Percentiles rank a stretch among this genome's conserved stretches.
These are phyloP conservation scores for Rhodotorula diobovata DNA, from an alignment of 768 basidiomycete genomes.

Conservation along the genomic window DNA sequence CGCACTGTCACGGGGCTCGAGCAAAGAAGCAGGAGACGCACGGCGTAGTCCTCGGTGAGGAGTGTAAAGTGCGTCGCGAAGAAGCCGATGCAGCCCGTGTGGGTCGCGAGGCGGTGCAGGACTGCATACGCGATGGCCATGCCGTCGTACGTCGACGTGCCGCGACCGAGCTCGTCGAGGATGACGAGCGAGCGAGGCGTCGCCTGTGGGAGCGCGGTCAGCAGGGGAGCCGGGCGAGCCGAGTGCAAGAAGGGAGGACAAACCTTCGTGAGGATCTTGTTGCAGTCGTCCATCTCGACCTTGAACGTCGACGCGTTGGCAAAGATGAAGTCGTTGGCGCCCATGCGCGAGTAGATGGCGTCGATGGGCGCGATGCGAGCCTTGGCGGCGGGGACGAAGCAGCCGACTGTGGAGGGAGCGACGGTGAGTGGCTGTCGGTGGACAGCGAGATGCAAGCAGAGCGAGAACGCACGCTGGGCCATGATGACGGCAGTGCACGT, in stretches of 20 bases:
- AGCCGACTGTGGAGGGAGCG: slow-evolving; percentile 82
- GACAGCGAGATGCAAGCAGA: background rate
- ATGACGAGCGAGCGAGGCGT: slow-evolving; percentile 92
- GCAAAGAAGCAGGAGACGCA: background rate
- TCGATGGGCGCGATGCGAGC: slow-evolving; percentile 86
- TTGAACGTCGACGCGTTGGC: slow-evolving; percentile 84
- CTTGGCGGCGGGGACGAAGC: slow-evolving; percentile 79
- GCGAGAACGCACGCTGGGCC: slow-evolving; percentile 43
- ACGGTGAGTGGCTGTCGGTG: background rate
- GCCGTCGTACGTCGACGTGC: slow-evolving; percentile 96
- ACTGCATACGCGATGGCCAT: slow-evolving; percentile 97
- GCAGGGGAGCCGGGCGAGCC: background rate
- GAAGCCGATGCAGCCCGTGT: slow-evolving; percentile 83
- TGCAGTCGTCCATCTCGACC: slow-evolving; percentile 84
- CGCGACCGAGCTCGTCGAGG: slow-evolving; percentile 73
- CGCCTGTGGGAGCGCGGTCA: slow-evolving; percentile 54
- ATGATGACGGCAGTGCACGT: slow-evolving; percentile 83
- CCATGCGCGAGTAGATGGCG: slow-evolving; percentile 91
- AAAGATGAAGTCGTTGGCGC: slow-evolving; percentile 97
- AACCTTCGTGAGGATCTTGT: slow-evolving; percentile 58
- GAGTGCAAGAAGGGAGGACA: slow-evolving; percentile 18
- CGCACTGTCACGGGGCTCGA: no score
- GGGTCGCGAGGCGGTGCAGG: slow-evolving; percentile 86
- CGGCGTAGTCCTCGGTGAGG: slow-evolving; percentile 79
- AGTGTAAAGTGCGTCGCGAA: slow-evolving; percentile 98